Percentiles rank a stretch among this genome's conserved stretches.
phyloP scores from a whole-genome alignment of 441 rosid species.

The Brassica balearica region DNA sequence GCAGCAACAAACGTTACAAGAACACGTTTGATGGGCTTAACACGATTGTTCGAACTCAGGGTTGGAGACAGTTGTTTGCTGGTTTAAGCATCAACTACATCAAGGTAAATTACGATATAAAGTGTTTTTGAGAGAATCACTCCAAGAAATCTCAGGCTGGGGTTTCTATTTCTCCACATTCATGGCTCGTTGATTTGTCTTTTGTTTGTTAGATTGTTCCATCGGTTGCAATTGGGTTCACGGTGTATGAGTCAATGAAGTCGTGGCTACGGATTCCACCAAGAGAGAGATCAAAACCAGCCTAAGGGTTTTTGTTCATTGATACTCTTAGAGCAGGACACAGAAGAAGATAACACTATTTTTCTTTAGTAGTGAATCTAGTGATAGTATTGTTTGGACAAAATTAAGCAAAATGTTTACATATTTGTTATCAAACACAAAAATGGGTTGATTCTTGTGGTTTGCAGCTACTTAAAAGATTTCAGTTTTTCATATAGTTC shows the following conservation, averaged over 20 bases:
- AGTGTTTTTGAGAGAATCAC: not conserved
- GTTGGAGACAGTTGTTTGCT: slow-evolving; percentile 94
- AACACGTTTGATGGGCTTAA: slow-evolving; percentile 78
- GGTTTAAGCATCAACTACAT: slow-evolving; percentile 95
- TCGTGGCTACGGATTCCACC: slow-evolving; percentile 88
- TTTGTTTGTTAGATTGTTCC: slow-evolving; percentile 74
- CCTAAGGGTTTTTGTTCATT: slow-evolving; percentile 18
- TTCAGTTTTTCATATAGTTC: too few species aligned
- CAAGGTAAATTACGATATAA: slow-evolving; percentile 56
- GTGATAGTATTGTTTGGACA: slow-evolving; percentile 15
- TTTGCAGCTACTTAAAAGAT: not conserved
- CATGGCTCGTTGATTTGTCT: not conserved
- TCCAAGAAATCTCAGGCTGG: not conserved
- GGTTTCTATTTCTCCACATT: not conserved
- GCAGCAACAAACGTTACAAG: slow-evolving; percentile 63
- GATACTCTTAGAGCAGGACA: slow-evolving; percentile 2
- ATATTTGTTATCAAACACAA: not conserved
- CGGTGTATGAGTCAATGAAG: slow-evolving; percentile 93
- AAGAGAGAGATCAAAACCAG: slow-evolving; percentile 58
- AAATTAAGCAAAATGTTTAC: slow-evolving; percentile 6
- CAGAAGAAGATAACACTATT: not conserved
- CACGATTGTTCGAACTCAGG: slow-evolving; percentile 72
- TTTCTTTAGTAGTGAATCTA: not conserved
- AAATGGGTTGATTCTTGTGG: not conserved
- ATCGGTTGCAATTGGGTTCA: slow-evolving; percentile 94